These are phyloP conservation scores for Lavandula angustifolia DNA, from an alignment of 257 asterid species.

Conservation along the genomic window DNA sequence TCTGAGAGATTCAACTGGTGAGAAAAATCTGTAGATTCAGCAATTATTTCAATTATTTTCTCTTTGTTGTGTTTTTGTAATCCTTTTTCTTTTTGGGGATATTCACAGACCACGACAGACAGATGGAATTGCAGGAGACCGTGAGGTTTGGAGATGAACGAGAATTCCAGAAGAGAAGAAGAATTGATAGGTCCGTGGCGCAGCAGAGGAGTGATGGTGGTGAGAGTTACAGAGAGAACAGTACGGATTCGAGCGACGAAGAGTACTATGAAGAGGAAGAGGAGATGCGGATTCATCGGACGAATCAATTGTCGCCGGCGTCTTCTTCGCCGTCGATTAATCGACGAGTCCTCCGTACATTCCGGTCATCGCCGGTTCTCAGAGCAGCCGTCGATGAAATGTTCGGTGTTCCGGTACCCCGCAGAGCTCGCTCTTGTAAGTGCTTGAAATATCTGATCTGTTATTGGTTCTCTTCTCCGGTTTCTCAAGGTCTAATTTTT, in stretches of 20 bases:
- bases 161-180: conserved; percentile 48
- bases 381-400: conserved; percentile 44
- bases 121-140: conserved; percentile 47
- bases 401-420: conserved; percentile 53
- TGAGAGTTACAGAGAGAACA: conserved; percentile 40
- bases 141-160: conserved; percentile 47
- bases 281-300: conserved; percentile 38
- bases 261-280: conserved; percentile 45
- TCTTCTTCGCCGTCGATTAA: conserved; percentile 40
- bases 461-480: background rate
- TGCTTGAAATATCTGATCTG: conserved; percentile 10
- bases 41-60: background rate
- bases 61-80: background rate
- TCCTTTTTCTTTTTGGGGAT: background rate
- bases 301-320: conserved; percentile 30
- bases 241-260: conserved; percentile 46
- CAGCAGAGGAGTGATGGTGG: conserved; percentile 44
- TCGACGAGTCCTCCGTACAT: conserved; percentile 43
- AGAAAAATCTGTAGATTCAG: conserved; percentile 20
- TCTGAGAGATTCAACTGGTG: conserved; percentile 51
- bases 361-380: conserved; percentile 45
- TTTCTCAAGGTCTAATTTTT: conserved; percentile 7
- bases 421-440: conserved; percentile 67
- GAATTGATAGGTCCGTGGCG: conserved; percentile 33
- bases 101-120: conserved; percentile 42